phyloP scores from a whole-genome alignment of 2,329 filamentous ascomycete genomes.

The Fusarium sp. region DNA sequence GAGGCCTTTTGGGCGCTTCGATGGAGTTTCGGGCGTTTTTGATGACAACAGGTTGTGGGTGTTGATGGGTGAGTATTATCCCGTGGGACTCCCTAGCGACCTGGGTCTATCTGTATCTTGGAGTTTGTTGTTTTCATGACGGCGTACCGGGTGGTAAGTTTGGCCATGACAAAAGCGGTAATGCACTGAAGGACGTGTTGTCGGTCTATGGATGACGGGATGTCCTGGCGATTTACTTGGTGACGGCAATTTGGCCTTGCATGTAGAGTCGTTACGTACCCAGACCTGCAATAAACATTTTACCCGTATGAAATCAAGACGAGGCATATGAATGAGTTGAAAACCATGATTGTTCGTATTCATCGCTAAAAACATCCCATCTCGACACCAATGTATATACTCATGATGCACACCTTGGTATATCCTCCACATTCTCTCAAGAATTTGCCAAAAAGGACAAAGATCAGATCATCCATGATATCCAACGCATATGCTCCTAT shows the following conservation, averaged over 20 bases:
- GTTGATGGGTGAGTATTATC: not conserved
- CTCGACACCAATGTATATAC: constrained; percentile 8
- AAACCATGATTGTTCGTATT: constrained; percentile 2
- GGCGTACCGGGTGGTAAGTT: constrained; percentile 2
- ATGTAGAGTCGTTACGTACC: not conserved
- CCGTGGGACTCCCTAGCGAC: not conserved
- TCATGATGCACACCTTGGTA: constrained; percentile 29
- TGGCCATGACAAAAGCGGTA: not conserved
- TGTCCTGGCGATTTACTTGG: not conserved
- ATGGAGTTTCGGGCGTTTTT: not conserved
- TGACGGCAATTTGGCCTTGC: not conserved
- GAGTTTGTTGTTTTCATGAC: not conserved
- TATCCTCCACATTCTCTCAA: constrained; percentile 37
- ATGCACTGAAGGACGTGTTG: not conserved
- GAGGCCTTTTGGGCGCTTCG: not conserved
- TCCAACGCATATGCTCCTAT: not conserved
- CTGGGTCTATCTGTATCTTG: not conserved
- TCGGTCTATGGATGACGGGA: not conserved
- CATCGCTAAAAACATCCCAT: constrained; percentile 5
- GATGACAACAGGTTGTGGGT: not conserved
- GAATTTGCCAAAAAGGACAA: constrained; percentile 9
- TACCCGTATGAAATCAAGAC: not conserved
- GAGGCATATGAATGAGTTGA: not conserved
- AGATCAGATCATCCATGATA: constrained; percentile 3
- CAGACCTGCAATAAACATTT: not conserved